Conservation (phyloP, 352 stramenopile species). For the Pythium vanterpoolii region DNA sequence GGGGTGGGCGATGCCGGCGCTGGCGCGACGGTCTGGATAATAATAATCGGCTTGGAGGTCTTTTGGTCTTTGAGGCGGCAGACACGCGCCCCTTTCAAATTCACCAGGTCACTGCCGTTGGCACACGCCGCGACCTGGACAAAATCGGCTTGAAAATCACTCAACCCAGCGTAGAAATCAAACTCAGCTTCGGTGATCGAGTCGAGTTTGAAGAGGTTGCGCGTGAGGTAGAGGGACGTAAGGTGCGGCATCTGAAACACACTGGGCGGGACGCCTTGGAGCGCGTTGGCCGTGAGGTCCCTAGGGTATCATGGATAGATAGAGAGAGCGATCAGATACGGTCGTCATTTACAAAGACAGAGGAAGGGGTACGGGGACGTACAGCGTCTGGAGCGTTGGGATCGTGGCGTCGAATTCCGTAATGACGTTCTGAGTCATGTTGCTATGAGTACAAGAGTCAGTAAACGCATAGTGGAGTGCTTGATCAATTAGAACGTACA, state of each 20-base stretch:
- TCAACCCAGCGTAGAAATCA: slow-evolving; percentile 63
- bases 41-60: slow-evolving; percentile 24
- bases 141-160: slow-evolving; percentile 52
- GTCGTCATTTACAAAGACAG: too few relatives aligned
- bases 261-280: slow-evolving; percentile 39
- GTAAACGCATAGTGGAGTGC: neutral
- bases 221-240: slow-evolving; percentile 40
- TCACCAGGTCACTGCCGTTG: slow-evolving; percentile 43
- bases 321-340: too few relatives aligned
- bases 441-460: slow-evolving; percentile 24
- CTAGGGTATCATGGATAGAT: too few relatives aligned
- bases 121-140: slow-evolving; percentile 45
- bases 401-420: slow-evolving; percentile 35
- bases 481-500: slow-evolving; percentile 35
- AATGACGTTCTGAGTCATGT: slow-evolving; percentile 47
- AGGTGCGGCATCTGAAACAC: slow-evolving; percentile 49
- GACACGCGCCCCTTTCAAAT: slow-evolving; percentile 51
- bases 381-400: slow-evolving; percentile 39
- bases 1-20: slow-evolving; percentile 18
- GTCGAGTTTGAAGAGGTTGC: slow-evolving; percentile 56
- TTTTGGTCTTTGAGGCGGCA: slow-evolving; percentile 30
- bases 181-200: slow-evolving; percentile 50
- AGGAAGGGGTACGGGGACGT: too few relatives aligned
- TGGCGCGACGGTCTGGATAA: slow-evolving; percentile 30
- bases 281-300: slow-evolving; percentile 50